phyloP scores from a whole-genome alignment of 768 basidiomycete genomes.

The Lentinula raphanica region DNA sequence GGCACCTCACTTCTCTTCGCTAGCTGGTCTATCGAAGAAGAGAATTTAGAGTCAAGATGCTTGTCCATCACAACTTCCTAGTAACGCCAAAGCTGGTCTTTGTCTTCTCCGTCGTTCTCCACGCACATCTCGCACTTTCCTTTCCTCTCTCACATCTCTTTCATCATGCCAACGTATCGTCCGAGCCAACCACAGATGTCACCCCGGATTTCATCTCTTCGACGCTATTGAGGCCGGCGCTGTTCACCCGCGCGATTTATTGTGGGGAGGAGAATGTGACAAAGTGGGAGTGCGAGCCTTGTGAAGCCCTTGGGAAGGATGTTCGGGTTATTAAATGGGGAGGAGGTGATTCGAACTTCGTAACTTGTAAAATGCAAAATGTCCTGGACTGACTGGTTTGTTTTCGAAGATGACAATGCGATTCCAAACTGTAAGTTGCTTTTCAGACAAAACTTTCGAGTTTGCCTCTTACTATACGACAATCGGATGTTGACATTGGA shows the following conservation, averaged over 20 bases:
- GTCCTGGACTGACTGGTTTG: too few relatives aligned
- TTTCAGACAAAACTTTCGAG: too few relatives aligned
- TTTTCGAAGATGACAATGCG: too few relatives aligned
- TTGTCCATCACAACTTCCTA: not conserved
- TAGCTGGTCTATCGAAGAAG: not conserved
- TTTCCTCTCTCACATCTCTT: not conserved
- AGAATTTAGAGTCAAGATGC: too few relatives aligned
- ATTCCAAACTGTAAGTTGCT: not conserved
- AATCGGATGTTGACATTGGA: too few relatives aligned
- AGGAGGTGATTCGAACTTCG: not conserved
- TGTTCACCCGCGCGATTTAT: not conserved
- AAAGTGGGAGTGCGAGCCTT: not conserved
- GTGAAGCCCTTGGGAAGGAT: not conserved
- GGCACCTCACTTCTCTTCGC: not conserved
- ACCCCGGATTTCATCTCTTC: not conserved
- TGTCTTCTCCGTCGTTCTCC: not conserved
- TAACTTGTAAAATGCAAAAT: too few relatives aligned
- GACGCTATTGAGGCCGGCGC: not conserved
- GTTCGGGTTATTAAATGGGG: not conserved
- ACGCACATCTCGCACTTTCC: not conserved
- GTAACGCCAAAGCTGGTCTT: not conserved
- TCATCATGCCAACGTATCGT: not conserved
- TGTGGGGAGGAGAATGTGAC: not conserved
- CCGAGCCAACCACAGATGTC: not conserved
- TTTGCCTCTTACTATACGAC: too few relatives aligned